phyloP scores from a whole-genome alignment of 2,329 filamentous ascomycete genomes.

The Pestalotiopsis sp. region DNA sequence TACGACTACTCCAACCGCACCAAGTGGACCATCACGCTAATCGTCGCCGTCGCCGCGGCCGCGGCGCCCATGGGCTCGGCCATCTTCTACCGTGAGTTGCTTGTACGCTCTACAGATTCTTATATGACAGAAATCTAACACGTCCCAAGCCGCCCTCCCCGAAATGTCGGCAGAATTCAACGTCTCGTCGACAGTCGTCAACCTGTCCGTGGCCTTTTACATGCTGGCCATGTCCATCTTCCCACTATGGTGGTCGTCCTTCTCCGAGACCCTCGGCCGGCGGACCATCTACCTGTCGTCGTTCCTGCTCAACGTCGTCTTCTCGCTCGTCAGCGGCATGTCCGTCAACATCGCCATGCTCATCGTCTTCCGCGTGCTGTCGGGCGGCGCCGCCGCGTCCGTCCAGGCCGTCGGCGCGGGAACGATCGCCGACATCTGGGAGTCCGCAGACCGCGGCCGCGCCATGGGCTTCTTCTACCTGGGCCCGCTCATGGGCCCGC shows the following conservation, averaged over 20 bases:
- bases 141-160: slow-evolving; percentile 62
- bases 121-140: background rate
- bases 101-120: slow-evolving; percentile 7
- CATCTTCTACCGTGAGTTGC: slow-evolving; percentile 72
- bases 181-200: slow-evolving; percentile 65
- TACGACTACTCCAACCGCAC: slow-evolving; percentile 70
- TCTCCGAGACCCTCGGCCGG: slow-evolving; percentile 72
- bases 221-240: slow-evolving; percentile 84
- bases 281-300: slow-evolving; percentile 78
- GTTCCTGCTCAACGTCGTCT: slow-evolving; percentile 71
- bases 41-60: slow-evolving; percentile 75
- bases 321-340: slow-evolving; percentile 68
- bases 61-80: slow-evolving; percentile 81
- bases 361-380: slow-evolving; percentile 71
- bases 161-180: slow-evolving; percentile 63
- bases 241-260: slow-evolving; percentile 83
- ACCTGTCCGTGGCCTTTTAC: slow-evolving; percentile 76
- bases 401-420: slow-evolving; percentile 83
- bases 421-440: slow-evolving; percentile 81
- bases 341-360: slow-evolving; percentile 73
- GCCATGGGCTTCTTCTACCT: slow-evolving; percentile 86
- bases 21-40: slow-evolving; percentile 83
- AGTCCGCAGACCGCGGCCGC: slow-evolving; percentile 66
- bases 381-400: slow-evolving; percentile 75
- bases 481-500: slow-evolving; percentile 72